Evolutionary conservation across 371 early-diverging fungal species (phyloP), one percentile per base, ranked within the genome.

Genomic region (Saksenaea vasiformis): DNA sequence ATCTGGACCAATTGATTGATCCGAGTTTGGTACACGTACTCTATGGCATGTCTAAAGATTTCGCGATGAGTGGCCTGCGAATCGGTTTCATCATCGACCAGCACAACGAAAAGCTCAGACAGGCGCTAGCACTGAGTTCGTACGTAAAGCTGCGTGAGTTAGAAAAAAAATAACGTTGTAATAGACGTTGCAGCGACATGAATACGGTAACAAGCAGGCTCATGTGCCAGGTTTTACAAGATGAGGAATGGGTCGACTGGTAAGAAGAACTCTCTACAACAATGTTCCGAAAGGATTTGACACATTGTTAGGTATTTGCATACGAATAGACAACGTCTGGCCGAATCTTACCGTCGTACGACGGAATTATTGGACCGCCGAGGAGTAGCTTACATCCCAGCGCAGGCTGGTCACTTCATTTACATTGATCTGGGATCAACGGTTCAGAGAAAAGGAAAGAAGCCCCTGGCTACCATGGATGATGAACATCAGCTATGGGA

Each of bases 21-120:
- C 87, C 89, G 43, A 56, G 68, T 0, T 60, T 80, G 19, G 83
- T 90, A 15, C 87, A 91, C 61, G 82, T 92, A n/a, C 64, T 92
- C 24, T 93, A 92, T 73, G 87, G 90, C 31, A 66, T 95, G 66
- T 89, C 89, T 68, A 92, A 92, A 71, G 92, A 92, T 68, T 92
- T 91, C 68, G 84, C 88, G 26, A 55, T 91, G 31, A 90, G 89
- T 62, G 92, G 91, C 7, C 79, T 87, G 59, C 86, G 90, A 38
- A 71, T 87, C 36, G 90, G 91, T 10, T 87, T 84, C 61, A 62
- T 85, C 14, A 64, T 91, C 22, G 80, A 84, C n/a, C 90, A 90
- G 3, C 85, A 82, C 74, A 90, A 91, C 73, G 66, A 65, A 19
- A 60, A 72, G 0, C 54, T 91, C 8, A 54, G 76, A 1, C 22